Base-by-base conservation (phyloP, 1,139 yeast genomes). In the Geotrichum carabidarum region DNA sequence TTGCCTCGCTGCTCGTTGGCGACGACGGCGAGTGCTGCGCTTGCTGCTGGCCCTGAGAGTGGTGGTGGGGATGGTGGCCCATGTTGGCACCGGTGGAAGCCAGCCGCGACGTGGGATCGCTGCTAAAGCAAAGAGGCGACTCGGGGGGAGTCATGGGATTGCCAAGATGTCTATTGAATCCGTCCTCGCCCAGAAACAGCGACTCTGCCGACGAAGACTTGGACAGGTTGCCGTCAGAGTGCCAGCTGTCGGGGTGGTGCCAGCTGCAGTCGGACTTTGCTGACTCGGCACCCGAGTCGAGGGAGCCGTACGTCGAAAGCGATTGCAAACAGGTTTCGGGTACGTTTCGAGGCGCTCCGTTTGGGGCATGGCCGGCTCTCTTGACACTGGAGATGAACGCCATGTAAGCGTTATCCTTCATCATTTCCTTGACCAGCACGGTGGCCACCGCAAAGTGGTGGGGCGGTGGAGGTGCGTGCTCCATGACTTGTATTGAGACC, bases 391-490 rank as follows among this genome's bases (percentile, higher is more conserved):
- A 18, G 8, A 64, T 52, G 57, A 65, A 65, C 34, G 58, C 59
- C 36, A 60, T 48, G 50, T 64, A 66, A 14, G 63, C 68, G 47
- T 66, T 67, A 42, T 68, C 72, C 57, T 64, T 62, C 65, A 69
- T 64, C 52, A 69, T 59, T 27, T 69, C 71, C 55, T 64, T 64
- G 38, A 63, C 69, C 50, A 58, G 59, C 8, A 54, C 58, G 2
- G 64, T 52, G 3, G 70, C 70, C 5, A 49, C 52, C 15, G 59
- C 59, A 5, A 69, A 60, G 31, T 54, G 55, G 5, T 53, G 48
- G 14, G 70, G 69, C 4, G 67, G 63, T 11, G 69, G 65, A 38
- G 49, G 31, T 43, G 46, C 11, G 54, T 45, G 6, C 11, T 44
- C 44, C 12, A 55, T 44, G 27, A 22, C 27, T 22, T 22, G 4